A percentile compares a stretch with the other conserved stretches of the same genome.
These are phyloP conservation scores for Neurospora sp. DNA, from an alignment of 2,329 filamentous ascomycete species.

Conservation along the genomic window DNA sequence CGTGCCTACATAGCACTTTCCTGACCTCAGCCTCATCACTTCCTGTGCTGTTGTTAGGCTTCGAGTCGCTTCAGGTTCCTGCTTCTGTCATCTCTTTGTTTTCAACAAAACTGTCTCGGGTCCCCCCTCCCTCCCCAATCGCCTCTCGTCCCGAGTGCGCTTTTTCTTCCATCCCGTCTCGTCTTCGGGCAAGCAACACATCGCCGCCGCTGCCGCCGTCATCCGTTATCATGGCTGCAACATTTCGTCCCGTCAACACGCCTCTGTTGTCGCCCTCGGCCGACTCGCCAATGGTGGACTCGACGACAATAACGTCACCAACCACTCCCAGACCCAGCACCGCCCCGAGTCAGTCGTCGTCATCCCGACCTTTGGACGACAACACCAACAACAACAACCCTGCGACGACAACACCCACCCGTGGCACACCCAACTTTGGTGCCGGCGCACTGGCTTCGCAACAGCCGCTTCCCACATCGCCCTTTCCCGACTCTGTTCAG, in stretches of 20 bases:
- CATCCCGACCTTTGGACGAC: conserved; percentile 30
- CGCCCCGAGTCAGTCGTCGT: conserved; percentile 18
- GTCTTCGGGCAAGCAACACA: background rate
- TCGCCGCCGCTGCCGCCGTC: conserved; percentile 16
- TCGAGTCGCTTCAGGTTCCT: conserved; percentile 1
- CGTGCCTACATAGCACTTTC: conserved; percentile 6
- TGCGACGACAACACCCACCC: conserved; percentile 48
- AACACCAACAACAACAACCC: conserved; percentile 2
- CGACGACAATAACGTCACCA: conserved; percentile 31
- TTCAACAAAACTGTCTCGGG: conserved; percentile 4
- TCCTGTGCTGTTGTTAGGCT: conserved; percentile 16
- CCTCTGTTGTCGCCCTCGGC: conserved; percentile 33
- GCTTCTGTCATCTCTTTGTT: conserved; percentile 10
- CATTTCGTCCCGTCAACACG: conserved; percentile 52
- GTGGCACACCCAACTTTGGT: conserved; percentile 36
- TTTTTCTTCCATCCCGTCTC: background rate
- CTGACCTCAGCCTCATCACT: conserved; percentile 14
- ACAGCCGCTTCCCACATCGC: conserved; percentile 42
- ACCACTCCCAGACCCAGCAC: conserved; percentile 26
- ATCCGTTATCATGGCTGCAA: conserved; percentile 36
- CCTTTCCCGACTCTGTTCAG: conserved; percentile 41
- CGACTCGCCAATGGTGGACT: conserved; percentile 36
- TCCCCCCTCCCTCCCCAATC: background rate
- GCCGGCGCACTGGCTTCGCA: conserved; percentile 33
- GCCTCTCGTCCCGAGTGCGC: conserved; percentile 1